phyloP scores from a whole-genome alignment of 768 basidiomycete species.

The Naganishia onofrii region DNA sequence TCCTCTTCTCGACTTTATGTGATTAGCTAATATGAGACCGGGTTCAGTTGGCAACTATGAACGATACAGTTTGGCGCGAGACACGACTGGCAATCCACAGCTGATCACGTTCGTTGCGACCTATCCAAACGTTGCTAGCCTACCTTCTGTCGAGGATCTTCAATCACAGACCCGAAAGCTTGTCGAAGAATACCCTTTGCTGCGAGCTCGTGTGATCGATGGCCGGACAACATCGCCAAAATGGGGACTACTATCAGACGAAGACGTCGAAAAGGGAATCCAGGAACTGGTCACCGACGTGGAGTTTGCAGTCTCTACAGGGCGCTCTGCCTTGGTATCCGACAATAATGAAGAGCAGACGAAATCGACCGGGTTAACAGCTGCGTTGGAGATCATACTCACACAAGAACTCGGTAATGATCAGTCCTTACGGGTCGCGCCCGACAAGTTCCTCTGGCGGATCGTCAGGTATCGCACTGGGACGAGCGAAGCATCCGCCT shows the following conservation, averaged over 20 bases:
- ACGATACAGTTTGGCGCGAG: constrained; percentile 17
- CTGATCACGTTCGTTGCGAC: constrained; percentile 4
- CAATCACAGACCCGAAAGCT: background rate
- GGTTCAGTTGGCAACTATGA: constrained; percentile 13
- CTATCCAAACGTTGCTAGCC: background rate
- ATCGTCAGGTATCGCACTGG: background rate
- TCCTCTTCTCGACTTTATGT: background rate
- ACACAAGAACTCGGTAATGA: background rate
- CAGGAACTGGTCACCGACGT: background rate
- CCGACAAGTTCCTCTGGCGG: constrained; percentile 2
- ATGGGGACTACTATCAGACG: constrained; percentile 1
- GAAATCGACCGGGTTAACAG: too few species aligned
- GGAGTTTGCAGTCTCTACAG: background rate
- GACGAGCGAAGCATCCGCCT: background rate
- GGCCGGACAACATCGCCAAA: constrained; percentile 11
- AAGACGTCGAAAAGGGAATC: background rate
- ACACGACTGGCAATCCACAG: background rate
- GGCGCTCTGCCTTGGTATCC: too few species aligned
- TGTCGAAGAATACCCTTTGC: background rate
- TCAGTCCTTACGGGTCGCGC: background rate
- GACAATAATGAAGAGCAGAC: too few species aligned
- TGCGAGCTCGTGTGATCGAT: constrained; percentile 7
- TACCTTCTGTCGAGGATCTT: background rate
- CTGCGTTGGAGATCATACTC: background rate
- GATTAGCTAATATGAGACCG: too few species aligned